Conservation (phyloP, 2,329 filamentous ascomycete species). For the Aspergillus tubingensis region DNA sequence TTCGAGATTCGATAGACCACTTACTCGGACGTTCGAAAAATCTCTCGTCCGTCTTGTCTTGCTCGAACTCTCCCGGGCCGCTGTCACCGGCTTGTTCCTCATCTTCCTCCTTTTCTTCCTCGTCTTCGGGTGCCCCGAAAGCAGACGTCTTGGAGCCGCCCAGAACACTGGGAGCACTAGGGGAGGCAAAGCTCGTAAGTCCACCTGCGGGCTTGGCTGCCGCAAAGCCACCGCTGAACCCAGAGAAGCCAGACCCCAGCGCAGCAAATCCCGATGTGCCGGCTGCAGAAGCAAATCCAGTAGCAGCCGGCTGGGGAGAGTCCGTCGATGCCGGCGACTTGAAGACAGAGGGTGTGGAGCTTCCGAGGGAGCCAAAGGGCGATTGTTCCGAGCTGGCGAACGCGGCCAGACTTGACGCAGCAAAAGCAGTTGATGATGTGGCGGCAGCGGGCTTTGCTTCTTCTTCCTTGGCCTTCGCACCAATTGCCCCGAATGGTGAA, state of each 20-base stretch:
- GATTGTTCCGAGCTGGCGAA: slow-evolving; percentile 64
- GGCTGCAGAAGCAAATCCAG: slow-evolving; percentile 36
- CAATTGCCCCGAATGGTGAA: slow-evolving; percentile 46
- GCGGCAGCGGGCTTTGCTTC: slow-evolving; percentile 30
- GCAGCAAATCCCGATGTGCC: slow-evolving; percentile 41
- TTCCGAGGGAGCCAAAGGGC: slow-evolving; percentile 62
- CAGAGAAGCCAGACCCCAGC: slow-evolving; percentile 40
- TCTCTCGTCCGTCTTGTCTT: slow-evolving; percentile 52
- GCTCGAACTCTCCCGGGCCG: slow-evolving; percentile 52
- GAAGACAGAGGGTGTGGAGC: slow-evolving; percentile 48
- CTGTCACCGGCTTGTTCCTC: slow-evolving; percentile 52
- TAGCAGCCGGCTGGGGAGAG: slow-evolving; percentile 23
- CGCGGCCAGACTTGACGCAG: slow-evolving; percentile 67
- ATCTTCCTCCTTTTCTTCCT: slow-evolving; percentile 51
- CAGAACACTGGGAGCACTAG: slow-evolving; percentile 51
- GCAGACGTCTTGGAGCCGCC: slow-evolving; percentile 54
- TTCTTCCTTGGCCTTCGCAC: slow-evolving; percentile 29
- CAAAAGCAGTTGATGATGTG: slow-evolving; percentile 65
- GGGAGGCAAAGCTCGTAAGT: slow-evolving; percentile 70
- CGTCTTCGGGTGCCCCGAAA: slow-evolving; percentile 71
- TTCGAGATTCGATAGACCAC: slow-evolving; percentile 28
- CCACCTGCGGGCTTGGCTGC: slow-evolving; percentile 47
- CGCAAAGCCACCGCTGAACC: slow-evolving; percentile 52
- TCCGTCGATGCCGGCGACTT: slow-evolving; percentile 30
- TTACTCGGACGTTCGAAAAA: slow-evolving; percentile 65